Percentiles rank a stretch among this genome's conserved stretches.
Conservation (phyloP, 331 rosid genomes). For the Acacia pycnantha region DNA sequence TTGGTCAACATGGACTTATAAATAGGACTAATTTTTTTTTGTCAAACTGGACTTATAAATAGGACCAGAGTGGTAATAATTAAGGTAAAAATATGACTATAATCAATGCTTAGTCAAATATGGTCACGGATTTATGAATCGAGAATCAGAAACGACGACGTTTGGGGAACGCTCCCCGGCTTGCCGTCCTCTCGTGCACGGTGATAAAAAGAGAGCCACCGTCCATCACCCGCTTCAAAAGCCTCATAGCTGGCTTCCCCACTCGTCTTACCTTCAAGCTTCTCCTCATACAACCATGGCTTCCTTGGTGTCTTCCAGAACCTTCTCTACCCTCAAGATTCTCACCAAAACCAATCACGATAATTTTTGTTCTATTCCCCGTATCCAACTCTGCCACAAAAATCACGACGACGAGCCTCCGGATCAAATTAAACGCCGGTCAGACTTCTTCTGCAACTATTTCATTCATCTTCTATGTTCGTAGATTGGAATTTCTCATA, state of each 20-base stretch:
- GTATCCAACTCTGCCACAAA: constrained; percentile 32
- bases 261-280: neutral
- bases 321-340: constrained; percentile 36
- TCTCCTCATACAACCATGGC: constrained; percentile 44
- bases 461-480: neutral
- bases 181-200: neutral
- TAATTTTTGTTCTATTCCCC: constrained; percentile 27
- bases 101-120: neutral
- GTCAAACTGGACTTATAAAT: no score
- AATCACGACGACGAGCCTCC: constrained; percentile 35
- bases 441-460: neutral
- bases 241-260: neutral
- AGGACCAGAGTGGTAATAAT: no score
- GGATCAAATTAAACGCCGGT: constrained; percentile 66
- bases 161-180: neutral
- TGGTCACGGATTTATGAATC: neutral
- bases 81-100: no score
- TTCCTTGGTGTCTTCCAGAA: constrained; percentile 55
- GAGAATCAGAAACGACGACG: neutral
- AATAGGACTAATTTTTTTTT: no score
- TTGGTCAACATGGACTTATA: no score
- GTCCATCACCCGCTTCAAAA: neutral
- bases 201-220: neutral
- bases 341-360: constrained; percentile 23
- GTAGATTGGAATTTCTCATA: constrained; percentile 1